These are phyloP conservation scores for Nakazawaea anatomiae DNA, from an alignment of 805 yeast genomes.

Conservation along the genomic window DNA sequence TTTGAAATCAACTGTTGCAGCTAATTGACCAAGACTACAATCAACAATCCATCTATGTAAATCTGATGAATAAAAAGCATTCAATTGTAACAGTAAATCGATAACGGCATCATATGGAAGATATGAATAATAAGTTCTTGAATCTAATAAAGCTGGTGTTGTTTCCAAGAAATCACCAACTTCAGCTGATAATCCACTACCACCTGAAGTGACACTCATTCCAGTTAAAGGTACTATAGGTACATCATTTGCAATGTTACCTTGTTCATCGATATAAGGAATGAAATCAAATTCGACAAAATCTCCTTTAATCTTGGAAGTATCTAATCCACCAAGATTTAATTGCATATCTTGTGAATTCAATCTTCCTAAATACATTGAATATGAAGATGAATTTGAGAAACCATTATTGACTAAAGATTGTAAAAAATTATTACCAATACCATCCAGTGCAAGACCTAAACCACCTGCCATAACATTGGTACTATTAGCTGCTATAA, in stretches of 20 bases:
- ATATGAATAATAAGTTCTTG: constrained; percentile 41
- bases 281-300: constrained; percentile 44
- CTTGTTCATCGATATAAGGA: constrained; percentile 26
- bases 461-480: constrained; percentile 34
- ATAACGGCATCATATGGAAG: constrained; percentile 54
- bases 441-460: constrained; percentile 30
- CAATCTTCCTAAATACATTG: constrained; percentile 32
- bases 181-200: constrained; percentile 19
- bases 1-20: constrained; percentile 46
- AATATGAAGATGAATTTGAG: constrained; percentile 35
- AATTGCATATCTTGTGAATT: constrained; percentile 27
- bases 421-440: constrained; percentile 26
- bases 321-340: constrained; percentile 56
- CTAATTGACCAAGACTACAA: constrained; percentile 43
- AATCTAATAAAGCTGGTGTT: constrained; percentile 53
- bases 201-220: constrained; percentile 31
- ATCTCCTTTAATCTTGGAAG: constrained; percentile 36
- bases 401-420: constrained; percentile 22
- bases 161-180: constrained; percentile 28
- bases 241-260: constrained; percentile 14
- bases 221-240: constrained; percentile 44
- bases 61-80: constrained; percentile 51
- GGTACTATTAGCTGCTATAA: constrained; percentile 32
- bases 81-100: constrained; percentile 61
- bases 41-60: constrained; percentile 54